Evolutionary conservation across 805 yeast species (phyloP), one percentile per base, ranked within the genome.

Genomic region (Candida maris): DNA sequence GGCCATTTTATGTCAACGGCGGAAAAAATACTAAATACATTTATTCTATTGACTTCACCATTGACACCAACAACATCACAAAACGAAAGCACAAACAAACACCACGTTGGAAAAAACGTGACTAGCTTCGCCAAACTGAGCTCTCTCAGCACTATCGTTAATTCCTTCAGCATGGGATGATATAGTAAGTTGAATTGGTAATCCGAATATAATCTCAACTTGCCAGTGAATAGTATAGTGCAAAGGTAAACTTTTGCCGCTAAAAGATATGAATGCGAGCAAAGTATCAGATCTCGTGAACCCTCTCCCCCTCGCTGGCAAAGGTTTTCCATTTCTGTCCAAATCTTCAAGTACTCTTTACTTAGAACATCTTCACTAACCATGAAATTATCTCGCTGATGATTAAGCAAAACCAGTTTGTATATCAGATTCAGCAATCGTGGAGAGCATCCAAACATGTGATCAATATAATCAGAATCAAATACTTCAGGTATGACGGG

Each of bases 361-460:
- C 33, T 34, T 6, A 45, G 36, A n/a, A 30, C 15, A 12, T 38
- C 29, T 6, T 34, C 34, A 4, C 27, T 30, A 19, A 45, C 27
- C 5, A 22, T 9, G 3, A 25, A 19, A 6, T n/a, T 18, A 7
- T 48, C 46, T 13, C 38, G 26, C 4, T 19, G 8, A 19, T 48
- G 42, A 23, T 45, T 48, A 8, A 52, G 40, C 19, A 41, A 35
- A 5, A 51, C 45, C 2, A 53, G 41, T 16, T 49, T 30, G 34
- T 52, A 47, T 8, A 57, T 51, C 7, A 46, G 25, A 23, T 45
- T 27, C 3, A 57, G 25, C 15, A 59, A 35, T 20, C 48, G 36
- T 2, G 64, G 63, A 1, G 64, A 56, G 38, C 63, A 57, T 3
- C 65, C 64, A 36, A 54, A 48, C 54, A 59, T 49, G 23, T 54